Conservation (phyloP, 2,329 filamentous ascomycete species). For the Aspergillus latus region DNA sequence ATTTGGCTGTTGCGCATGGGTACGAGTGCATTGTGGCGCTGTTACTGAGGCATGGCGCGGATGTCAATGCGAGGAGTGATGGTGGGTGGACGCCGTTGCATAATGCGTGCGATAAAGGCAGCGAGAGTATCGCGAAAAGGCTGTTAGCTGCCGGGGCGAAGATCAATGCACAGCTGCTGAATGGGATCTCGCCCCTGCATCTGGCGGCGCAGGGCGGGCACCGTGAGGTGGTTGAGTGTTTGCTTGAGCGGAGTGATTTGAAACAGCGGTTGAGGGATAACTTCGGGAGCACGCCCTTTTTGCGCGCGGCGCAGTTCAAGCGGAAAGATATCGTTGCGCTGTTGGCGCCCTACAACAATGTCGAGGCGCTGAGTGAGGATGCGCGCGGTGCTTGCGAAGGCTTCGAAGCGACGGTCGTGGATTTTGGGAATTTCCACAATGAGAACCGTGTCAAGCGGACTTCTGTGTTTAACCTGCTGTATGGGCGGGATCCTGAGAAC, state of each 20-base stretch:
- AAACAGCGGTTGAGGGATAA: constrained; percentile 37
- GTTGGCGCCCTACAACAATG: constrained; percentile 40
- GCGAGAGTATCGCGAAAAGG: constrained; percentile 45
- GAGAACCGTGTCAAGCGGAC: constrained; percentile 49
- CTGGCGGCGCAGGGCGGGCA: constrained; percentile 43
- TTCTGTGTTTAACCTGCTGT: constrained; percentile 54
- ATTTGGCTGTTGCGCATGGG: constrained; percentile 50
- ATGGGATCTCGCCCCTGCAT: constrained; percentile 42
- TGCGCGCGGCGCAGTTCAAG: constrained; percentile 43
- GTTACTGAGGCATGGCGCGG: constrained; percentile 46
- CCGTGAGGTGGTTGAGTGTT: constrained; percentile 36
- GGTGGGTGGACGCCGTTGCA: constrained; percentile 57
- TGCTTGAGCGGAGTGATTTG: constrained; percentile 34
- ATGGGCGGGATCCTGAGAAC: constrained; percentile 50
- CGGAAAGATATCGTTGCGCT: constrained; percentile 38
- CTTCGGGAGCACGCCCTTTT: constrained; percentile 42
- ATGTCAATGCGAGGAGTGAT: constrained; percentile 50
- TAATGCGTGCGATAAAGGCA: constrained; percentile 54
- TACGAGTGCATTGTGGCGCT: constrained; percentile 39
- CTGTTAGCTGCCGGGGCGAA: constrained; percentile 41
- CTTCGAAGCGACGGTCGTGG: constrained; percentile 55
- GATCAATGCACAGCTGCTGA: constrained; percentile 41
- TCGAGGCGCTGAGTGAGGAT: constrained; percentile 36
- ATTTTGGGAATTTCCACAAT: constrained; percentile 50
- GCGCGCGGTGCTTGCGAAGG: constrained; percentile 49